A percentile compares a stretch with the other conserved stretches of the same genome.
These are phyloP conservation scores for Coemansia sp. DNA, from an alignment of 192 early-diverging fungal species.

Conservation along the genomic window DNA sequence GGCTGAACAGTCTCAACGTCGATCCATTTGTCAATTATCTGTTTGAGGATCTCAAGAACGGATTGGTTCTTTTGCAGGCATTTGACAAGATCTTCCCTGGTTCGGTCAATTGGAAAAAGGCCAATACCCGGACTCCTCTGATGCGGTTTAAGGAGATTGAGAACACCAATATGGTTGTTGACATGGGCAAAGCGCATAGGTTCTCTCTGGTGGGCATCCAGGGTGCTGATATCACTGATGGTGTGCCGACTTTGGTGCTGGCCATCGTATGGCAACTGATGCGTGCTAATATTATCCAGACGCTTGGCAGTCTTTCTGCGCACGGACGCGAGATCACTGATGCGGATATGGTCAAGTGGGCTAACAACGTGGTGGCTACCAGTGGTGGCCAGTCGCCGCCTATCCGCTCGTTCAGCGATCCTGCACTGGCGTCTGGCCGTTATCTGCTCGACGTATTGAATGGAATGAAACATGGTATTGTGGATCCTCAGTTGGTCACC, in stretches of 20 bases:
- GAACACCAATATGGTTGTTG: conserved; percentile 93
- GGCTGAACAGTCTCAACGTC: conserved; percentile 97
- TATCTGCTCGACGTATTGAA: conserved; percentile 93
- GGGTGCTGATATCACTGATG: conserved; percentile 92
- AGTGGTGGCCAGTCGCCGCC: conserved; percentile 57
- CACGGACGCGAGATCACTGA: conserved; percentile 87
- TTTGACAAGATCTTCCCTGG: conserved; percentile 93
- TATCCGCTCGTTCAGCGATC: conserved; percentile 86
- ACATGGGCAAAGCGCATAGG: conserved; percentile 78
- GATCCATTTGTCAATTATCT: conserved; percentile 98
- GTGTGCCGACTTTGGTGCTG: conserved; percentile 83
- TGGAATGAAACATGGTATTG: conserved; percentile 88
- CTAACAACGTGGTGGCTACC: conserved; percentile 75
- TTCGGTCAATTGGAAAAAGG: conserved; percentile 90
- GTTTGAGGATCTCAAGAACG: conserved; percentile 95
- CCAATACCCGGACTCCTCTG: conserved; percentile 70
- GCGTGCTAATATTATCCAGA: conserved; percentile 94
- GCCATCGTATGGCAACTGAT: conserved; percentile 98
- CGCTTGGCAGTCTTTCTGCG: conserved; percentile 81
- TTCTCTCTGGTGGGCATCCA: conserved; percentile 96
- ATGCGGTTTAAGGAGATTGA: conserved; percentile 97
- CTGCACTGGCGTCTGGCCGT: conserved; percentile 69
- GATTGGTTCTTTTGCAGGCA: conserved; percentile 88
- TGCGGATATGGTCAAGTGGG: conserved; percentile 92
- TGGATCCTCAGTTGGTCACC: conserved; percentile 84